Evolutionary conservation across 73 alveolate species (phyloP).

Genomic region (Diophrys sp.): DNA sequence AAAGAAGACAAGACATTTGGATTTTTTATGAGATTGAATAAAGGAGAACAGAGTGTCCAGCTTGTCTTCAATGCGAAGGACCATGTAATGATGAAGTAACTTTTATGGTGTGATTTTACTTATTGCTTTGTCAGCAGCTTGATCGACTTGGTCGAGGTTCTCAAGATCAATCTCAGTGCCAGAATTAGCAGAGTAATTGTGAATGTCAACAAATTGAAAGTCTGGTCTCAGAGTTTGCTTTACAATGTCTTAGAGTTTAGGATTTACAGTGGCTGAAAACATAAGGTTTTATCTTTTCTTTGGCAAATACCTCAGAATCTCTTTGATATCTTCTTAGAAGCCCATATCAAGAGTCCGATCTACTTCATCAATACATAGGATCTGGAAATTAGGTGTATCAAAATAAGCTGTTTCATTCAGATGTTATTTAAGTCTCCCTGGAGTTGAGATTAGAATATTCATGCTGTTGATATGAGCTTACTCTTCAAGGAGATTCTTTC

Average conservation of each 20-base stretch:
- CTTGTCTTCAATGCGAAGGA: constrained; percentile 77
- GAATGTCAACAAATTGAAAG: background rate
- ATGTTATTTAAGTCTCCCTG: constrained; percentile 90
- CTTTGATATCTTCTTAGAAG: constrained; percentile 68
- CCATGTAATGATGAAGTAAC: constrained; percentile 79
- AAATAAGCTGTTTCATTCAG: constrained; percentile 83
- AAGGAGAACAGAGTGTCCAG: constrained; percentile 90
- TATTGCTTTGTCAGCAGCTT: constrained; percentile 9
- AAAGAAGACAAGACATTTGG: constrained; percentile 83
- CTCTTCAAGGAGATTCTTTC: constrained; percentile 70
- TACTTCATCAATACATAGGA: constrained; percentile 88
- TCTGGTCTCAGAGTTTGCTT: constrained; percentile 14
- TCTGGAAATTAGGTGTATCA: constrained; percentile 59
- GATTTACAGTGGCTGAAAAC: constrained; percentile 84
- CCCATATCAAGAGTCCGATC: constrained; percentile 89
- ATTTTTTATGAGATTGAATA: constrained; percentile 81
- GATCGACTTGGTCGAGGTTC: constrained; percentile 1
- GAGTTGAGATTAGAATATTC: constrained; percentile 84
- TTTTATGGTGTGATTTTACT: constrained; percentile 70
- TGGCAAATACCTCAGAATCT: constrained; percentile 74
- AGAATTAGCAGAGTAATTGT: background rate
- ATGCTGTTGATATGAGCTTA: constrained; percentile 48
- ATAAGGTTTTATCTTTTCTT: constrained; percentile 65
- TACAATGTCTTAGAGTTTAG: constrained; percentile 41
- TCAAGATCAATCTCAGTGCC: constrained; percentile 2